These are phyloP conservation scores for Pulicaria dysenterica DNA, from an alignment of 129 eudicot genomes.

Conservation along the genomic window DNA sequence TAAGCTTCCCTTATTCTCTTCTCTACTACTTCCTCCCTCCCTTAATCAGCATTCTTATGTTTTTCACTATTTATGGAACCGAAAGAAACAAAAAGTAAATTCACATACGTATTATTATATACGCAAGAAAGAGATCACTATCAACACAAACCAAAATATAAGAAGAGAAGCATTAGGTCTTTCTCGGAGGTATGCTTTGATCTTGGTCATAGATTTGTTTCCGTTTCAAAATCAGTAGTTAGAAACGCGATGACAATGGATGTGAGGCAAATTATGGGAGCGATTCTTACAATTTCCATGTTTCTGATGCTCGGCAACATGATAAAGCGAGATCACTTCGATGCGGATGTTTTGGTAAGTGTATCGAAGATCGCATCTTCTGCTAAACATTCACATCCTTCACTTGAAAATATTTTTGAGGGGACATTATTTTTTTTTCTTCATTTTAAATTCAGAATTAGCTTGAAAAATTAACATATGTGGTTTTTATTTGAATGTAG, in stretches of 20 bases:
- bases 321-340: conserved; percentile 64
- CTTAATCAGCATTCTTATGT: conserved; percentile 10
- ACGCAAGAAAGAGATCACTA: conserved; percentile 12
- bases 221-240: conserved; percentile 17
- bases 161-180: conserved; percentile 4
- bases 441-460: no score
- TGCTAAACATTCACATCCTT: not conserved
- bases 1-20: conserved; percentile 34
- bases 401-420: no score
- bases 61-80: conserved; percentile 26
- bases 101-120: conserved; percentile 27
- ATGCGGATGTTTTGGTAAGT: conserved; percentile 36
- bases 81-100: conserved; percentile 20
- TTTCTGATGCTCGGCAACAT: conserved; percentile 63
- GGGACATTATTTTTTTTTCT: no score
- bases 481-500: no score
- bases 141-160: conserved; percentile 9
- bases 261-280: conserved; percentile 59
- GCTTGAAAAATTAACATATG: no score
- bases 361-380: conserved; percentile 14
- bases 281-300: conserved; percentile 61
- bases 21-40: conserved; percentile 28
- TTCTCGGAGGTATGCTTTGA: conserved; percentile 6
- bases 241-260: conserved; percentile 32
- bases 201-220: conserved; percentile 23